Evolutionary conservation across 1,139 yeast species (phyloP), one percentile per base, ranked within the genome.

Genomic region (Saccharomyces hybrid): DNA sequence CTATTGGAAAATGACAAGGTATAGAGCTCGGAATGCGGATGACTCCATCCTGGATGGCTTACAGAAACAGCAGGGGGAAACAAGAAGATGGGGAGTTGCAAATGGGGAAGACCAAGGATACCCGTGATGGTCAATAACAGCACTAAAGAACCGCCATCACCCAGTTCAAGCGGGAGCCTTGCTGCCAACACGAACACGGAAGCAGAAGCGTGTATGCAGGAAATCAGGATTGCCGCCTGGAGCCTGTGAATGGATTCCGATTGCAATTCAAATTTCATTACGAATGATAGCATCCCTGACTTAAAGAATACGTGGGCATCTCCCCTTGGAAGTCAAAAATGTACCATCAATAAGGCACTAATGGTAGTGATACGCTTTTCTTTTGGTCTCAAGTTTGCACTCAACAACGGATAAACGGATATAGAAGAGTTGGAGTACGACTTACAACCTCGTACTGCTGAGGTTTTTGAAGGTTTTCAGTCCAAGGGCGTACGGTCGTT

Each of bases 1-100:
- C 84, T 88, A 74, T 73, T 72, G 41, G 96, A 90, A 72, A 72
- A 77, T 91, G 59, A 73, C 81, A n/a, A 79, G 82, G 61, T 84
- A 81, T 68, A 75, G 86, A 57, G 84, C 66, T n/a, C 56, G 51
- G 27, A 56, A 56, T 51, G 46, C 53, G 16, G 52, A 54, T 34
- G 64, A 56, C 32, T 54, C 21, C 27, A 24, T 44, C 12, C 27
- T 51, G 16, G 42, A 50, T 6, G 21, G n/a, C 7, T 11, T 50
- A 16, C 31, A 42, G 8, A 12, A 31, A 31, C 14, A 31, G 7
- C 16, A n/a, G n/a, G n/a, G 57, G 27, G 58, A 55, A 24, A 24
- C 26, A 24, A 24, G 6, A 24, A 4, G 26, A 24, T 6, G 8
- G 9, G 16, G 21, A 34, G 9, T 14, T 8, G 16, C 21, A 14